Base-by-base conservation (phyloP, 306 rosid species). In the Alnus glutinosa region DNA sequence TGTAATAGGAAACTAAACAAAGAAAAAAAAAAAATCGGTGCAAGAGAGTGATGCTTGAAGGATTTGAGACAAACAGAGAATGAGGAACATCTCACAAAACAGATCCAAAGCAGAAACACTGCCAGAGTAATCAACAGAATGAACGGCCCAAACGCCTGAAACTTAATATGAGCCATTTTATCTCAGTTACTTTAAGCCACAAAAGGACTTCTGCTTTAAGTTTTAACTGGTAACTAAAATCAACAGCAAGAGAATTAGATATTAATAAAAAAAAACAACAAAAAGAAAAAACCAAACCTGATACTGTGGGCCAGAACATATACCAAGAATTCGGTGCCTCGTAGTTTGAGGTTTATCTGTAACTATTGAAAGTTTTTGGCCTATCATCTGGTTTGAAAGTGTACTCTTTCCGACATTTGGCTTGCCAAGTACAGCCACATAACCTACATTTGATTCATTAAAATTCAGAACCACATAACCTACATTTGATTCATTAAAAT, bases 381-480 rank as follows among this genome's bases (percentile, higher is more conserved):
- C 99, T 62, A 95, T 78, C 96, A 95, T 92, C 85, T 93, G 98
- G 85, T 95, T 93, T 39, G 97, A 88, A 13, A 95, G 89, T 51
- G 99, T 95, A 76, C 99, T 95, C 89, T 95, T 95, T 16, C 99
- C 99, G 72, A 95, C 98, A 82, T 95, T 93, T 51, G 99, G 99
- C 88, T 85, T 93, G 77, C 99, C 99, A 79, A 95, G 87, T 70
- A 95, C 83, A 79, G 98, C 98, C 83, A 91, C 93, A 82, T 89
- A 95, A 62, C 99, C 99, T 93, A 93, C 85, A 77, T 61, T 77
- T 54, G 5, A 70, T 76, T 52, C 73, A 85, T 57, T 49, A 39
- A 86, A 55, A 77, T 66, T 51, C 75, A 77, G 51, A 79, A 77
- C 55, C 48, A 30, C 42, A 82, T 89, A 95, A 62, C 99, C 99